A percentile compares a stretch with the other conserved stretches of the same genome.
phyloP scores from a whole-genome alignment of 2,329 filamentous ascomycete genomes.

The Coniochaeta hoffmannii region DNA sequence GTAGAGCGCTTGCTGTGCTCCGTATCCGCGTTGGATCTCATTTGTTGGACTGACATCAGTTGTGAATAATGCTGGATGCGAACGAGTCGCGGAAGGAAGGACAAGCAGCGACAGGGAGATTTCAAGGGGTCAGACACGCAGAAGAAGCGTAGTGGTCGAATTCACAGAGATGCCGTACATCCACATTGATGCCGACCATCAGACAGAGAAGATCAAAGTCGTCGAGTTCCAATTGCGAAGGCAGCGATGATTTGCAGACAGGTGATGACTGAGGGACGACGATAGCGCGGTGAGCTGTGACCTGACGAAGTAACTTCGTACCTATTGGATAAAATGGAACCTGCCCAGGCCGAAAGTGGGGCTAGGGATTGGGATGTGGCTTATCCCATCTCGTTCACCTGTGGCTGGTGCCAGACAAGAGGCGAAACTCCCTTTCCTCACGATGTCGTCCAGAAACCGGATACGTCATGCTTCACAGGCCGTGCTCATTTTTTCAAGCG shows the following conservation, averaged over 20 bases:
- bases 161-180: too few relatives aligned
- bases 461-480: background rate
- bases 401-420: background rate
- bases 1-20: slow-evolving; percentile 6
- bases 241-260: too few relatives aligned
- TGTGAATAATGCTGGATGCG: background rate
- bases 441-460: background rate
- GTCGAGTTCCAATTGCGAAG: too few relatives aligned
- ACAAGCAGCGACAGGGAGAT: background rate
- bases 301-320: too few relatives aligned
- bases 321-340: background rate
- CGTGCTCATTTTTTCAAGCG: slow-evolving; percentile 5
- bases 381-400: background rate
- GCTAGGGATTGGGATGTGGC: background rate
- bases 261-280: too few relatives aligned
- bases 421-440: too few relatives aligned
- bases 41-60: background rate
- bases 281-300: too few relatives aligned
- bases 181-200: too few relatives aligned
- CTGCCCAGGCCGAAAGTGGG: background rate
- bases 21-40: background rate
- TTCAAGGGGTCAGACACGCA: too few relatives aligned
- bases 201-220: too few relatives aligned
- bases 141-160: too few relatives aligned
- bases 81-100: background rate